Conservation (phyloP, 345 rosid genomes). For the Cardamine resedifolia region DNA sequence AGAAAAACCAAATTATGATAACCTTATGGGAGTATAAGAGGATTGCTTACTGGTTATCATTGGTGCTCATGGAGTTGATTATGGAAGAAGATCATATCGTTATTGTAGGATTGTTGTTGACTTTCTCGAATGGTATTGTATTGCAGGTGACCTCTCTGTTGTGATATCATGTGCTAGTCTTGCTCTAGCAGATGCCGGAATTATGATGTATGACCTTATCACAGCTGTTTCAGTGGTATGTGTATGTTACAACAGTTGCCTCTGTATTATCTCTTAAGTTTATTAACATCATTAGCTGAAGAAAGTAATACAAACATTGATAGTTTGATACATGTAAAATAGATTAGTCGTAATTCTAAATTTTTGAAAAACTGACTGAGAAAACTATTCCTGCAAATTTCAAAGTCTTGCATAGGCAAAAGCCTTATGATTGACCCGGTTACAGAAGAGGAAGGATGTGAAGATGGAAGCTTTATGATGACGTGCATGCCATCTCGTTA, state of each 20-base stretch:
- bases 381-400: conserved; percentile 17
- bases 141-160: conserved; percentile 88
- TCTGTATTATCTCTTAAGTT: neutral
- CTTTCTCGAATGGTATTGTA: conserved; percentile 1
- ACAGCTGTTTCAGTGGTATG: conserved; percentile 90
- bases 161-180: conserved; percentile 93
- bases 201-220: conserved; percentile 93
- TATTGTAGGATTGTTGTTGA: neutral
- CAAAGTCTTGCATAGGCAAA: conserved; percentile 72
- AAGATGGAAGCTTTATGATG: conserved; percentile 83
- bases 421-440: conserved; percentile 80
- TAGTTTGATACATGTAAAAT: neutral
- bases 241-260: neutral
- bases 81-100: neutral
- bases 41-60: neutral
- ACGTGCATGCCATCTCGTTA: conserved; percentile 88
- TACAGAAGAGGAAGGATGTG: conserved; percentile 80
- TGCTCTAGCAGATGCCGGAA: conserved; percentile 96
- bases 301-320: neutral
- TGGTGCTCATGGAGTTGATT: neutral
- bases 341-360: neutral
- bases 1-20: neutral
- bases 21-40: conserved; percentile 11
- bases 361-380: conserved; percentile 10
- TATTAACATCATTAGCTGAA: neutral